Base-by-base conservation (phyloP, 345 rosid genomes). In the Lepidium africanum region DNA sequence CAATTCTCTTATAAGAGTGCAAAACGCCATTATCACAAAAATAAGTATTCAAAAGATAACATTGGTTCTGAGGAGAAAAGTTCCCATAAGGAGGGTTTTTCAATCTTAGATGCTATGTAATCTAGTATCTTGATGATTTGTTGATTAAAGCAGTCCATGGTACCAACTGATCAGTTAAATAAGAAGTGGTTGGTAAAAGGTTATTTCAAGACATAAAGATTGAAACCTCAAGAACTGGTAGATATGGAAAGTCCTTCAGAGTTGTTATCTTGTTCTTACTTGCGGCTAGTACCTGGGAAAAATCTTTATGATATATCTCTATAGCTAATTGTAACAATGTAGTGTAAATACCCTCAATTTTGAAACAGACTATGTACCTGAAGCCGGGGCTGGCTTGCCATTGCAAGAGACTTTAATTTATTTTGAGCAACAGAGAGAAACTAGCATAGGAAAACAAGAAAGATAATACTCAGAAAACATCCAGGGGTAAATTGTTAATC, bases 371-470 rank as follows among this genome's bases (percentile, higher is more conserved):
- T 25, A 71, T 74, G 72, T 72, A 90, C 98, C 98, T 93, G 97
- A 16, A 93, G 85, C 71, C 97, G 87, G 58, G 98, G 98, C 78
- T 93, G 98, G 77, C 88, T 88, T 78, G 97, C 96, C 98, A 93
- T 90, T 58, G 97, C 82, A 65, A 93, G 91, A 70, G 97, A 88
- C 77, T 88, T 93, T 67, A 93, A 78, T 76, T 88, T 93, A 72
- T 93, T 93, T 81, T 90, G 98, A 67, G 98, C 98, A 79, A 93
- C 91, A 49, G 98, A 93, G 62, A 93, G 92, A 78, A 93, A 93
- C 98, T 93, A 80, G 51, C 79, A 37, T 15, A 9, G 43, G 37
- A 67, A 30, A 30, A 58, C 63, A 49, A 32, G 56, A 63, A 25
- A 61, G 14, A 62, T 3, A 17, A 10, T 10, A 45, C 17, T 58